Evolutionary conservation across 495 filamentous ascomycete genomes (phyloP).

Genomic region (Jackrogersella multiformis): DNA sequence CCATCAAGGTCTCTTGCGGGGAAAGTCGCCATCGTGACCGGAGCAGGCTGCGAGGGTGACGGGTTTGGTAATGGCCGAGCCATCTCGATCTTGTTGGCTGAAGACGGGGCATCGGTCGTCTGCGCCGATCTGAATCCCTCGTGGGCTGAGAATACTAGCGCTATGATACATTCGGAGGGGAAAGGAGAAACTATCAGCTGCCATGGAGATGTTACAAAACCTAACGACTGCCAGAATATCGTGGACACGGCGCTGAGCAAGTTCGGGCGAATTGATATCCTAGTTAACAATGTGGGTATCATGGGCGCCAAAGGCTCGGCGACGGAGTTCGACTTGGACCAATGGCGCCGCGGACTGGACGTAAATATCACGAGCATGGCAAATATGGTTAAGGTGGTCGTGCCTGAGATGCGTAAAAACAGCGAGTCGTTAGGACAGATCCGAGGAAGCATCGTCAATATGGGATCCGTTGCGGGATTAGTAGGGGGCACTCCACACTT

Average conservation of each 20-base stretch:
- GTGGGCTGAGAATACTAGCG: constrained; percentile 58
- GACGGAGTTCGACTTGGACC: constrained; percentile 61
- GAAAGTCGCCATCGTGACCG: constrained; percentile 67
- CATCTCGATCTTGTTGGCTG: constrained; percentile 64
- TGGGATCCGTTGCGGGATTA: constrained; percentile 65
- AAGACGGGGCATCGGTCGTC: constrained; percentile 63
- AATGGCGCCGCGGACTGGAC: constrained; percentile 62
- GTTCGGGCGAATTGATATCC: constrained; percentile 64
- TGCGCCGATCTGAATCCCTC: constrained; percentile 61
- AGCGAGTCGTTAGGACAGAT: constrained; percentile 39
- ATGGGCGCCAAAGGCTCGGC: constrained; percentile 63
- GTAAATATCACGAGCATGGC: constrained; percentile 69
- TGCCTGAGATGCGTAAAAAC: constrained; percentile 64
- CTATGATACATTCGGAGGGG: constrained; percentile 51
- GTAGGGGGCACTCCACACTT: constrained; percentile 67
- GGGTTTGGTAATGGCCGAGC: constrained; percentile 69
- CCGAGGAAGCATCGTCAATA: constrained; percentile 64
- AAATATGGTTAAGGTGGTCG: constrained; percentile 63
- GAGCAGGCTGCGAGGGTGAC: constrained; percentile 62
- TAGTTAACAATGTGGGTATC: constrained; percentile 67
- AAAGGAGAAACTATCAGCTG: constrained; percentile 51
- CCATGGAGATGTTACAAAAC: constrained; percentile 59
- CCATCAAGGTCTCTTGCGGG: constrained; percentile 50
- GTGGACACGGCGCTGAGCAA: constrained; percentile 50
- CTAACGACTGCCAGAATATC: constrained; percentile 55